Percentiles rank a stretch among this genome's conserved stretches.
phyloP scores from a whole-genome alignment of 2,329 filamentous ascomycete species.

The Alternaria incomplexa region DNA sequence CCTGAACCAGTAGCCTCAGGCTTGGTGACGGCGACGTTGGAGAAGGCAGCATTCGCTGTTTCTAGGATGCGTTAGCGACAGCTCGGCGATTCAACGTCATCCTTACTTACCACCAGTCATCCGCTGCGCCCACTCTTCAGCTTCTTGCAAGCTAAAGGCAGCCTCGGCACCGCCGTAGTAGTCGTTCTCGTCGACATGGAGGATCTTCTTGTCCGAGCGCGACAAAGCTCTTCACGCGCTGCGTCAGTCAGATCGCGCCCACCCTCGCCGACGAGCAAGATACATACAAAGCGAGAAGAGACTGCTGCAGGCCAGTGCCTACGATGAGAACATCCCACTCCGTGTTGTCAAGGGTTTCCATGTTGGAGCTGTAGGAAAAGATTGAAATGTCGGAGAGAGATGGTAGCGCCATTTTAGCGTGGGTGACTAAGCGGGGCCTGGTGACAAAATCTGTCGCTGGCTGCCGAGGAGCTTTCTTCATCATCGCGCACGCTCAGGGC shows the following conservation, averaged over 20 bases:
- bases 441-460: conserved; percentile 31
- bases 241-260: conserved; percentile 72
- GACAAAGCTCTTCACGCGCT: conserved; percentile 81
- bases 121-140: conserved; percentile 72
- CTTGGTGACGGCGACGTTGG: conserved; percentile 43
- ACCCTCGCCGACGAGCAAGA: conserved; percentile 7
- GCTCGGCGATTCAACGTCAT: neutral
- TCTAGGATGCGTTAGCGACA: conserved; percentile 19
- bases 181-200: conserved; percentile 85
- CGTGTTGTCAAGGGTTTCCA: conserved; percentile 59
- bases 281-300: conserved; percentile 61
- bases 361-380: conserved; percentile 35
- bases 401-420: conserved; percentile 25
- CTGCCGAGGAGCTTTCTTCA: conserved; percentile 18
- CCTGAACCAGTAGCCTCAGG: conserved; percentile 24
- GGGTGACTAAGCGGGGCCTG: conserved; percentile 40
- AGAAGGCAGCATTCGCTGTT: conserved; percentile 28
- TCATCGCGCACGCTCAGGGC: conserved; percentile 47
- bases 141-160: conserved; percentile 82
- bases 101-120: conserved; percentile 41
- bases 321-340: conserved; percentile 61
- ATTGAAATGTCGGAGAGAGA: conserved; percentile 24
- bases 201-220: conserved; percentile 85
- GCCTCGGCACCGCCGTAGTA: conserved; percentile 90
- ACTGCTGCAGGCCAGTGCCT: conserved; percentile 60